A percentile compares a stretch with the other conserved stretches of the same genome.
phyloP scores from a whole-genome alignment of 2,329 filamentous ascomycete species.

The Lithohypha guttulata region DNA sequence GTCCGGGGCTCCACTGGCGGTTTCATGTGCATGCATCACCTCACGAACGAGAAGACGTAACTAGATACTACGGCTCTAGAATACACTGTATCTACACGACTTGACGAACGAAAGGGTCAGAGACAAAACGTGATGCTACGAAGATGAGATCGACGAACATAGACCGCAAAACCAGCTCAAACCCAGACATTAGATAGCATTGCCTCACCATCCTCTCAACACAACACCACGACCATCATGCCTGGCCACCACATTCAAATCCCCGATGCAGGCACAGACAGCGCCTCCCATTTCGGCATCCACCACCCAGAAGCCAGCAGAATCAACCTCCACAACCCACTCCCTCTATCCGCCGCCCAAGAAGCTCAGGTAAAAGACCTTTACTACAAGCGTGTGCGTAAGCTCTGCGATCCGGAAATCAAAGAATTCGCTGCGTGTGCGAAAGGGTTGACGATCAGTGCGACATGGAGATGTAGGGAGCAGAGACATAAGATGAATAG shows the following conservation, averaged over 20 bases:
- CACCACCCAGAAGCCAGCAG: slow-evolving; percentile 6
- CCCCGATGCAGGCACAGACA: slow-evolving; percentile 17
- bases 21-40: no score
- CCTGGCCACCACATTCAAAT: slow-evolving; percentile 20
- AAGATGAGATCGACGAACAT: neutral
- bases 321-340: slow-evolving; percentile 52
- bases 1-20: neutral
- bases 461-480: slow-evolving; percentile 73
- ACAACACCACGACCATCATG: slow-evolving; percentile 9
- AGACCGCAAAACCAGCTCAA: neutral
- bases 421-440: slow-evolving; percentile 88
- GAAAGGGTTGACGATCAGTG: slow-evolving; percentile 70
- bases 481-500: slow-evolving; percentile 80
- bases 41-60: neutral
- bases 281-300: slow-evolving; percentile 10
- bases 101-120: no score
- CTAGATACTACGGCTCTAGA: neutral
- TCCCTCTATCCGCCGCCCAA: slow-evolving; percentile 71
- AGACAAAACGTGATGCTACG: neutral
- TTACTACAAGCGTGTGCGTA: slow-evolving; percentile 68
- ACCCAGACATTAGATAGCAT: slow-evolving; percentile 1
- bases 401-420: slow-evolving; percentile 65
- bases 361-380: slow-evolving; percentile 72
- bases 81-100: neutral
- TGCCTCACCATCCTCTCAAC: neutral